Base-by-base conservation (phyloP, 805 yeast genomes). In the Starmerella apicola region DNA sequence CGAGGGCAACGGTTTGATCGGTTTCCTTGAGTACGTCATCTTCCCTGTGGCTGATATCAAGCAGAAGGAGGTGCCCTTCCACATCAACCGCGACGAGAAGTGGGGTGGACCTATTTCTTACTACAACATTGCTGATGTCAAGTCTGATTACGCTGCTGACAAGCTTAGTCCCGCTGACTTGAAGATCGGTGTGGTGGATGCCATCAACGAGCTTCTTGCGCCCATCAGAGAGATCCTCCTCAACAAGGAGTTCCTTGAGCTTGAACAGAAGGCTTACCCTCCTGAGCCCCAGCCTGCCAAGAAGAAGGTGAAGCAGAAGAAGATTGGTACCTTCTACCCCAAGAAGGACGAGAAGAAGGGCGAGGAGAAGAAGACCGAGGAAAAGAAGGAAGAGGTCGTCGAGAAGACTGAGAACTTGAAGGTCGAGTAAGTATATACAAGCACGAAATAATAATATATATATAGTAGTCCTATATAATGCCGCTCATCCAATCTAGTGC, bases 21-120 rank as follows among this genome's bases (percentile, higher is more conserved):
- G 96, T 0, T 88, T 91, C 57, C 66, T 86, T 43, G 81, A 88
- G 61, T 76, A 69, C 55, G 95, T 88, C 37, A 61, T 88, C 35
- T 76, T 76, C 46, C 98, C 98, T 50, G 78, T 86, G 49, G 78
- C 82, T 55, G 86, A 77, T 60, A 70, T 88, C 56, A 76, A 79
- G 60, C 41, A 42, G 23, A 45, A 51, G 25, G 65, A 67, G 27
- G 60, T 61, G 33, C 81, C 84, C 51, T 83, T 91, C 64, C 66
- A 61, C 59, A 75, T 91, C 51, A 75, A 80, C 55, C 80, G 98
- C 64, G 96, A 96, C 35, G 99, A 91, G 61, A 78, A 91, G 64
- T 91, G 83, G 60, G 98, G 99, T 51, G 99, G 99, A 37, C 79
- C 94, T 51, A 68, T 91, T 42, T 67, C 78, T 35, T 91, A 74